Evolutionary conservation across 768 basidiomycete genomes (phyloP).

Genomic region (Crassisporium funariophilum): DNA sequence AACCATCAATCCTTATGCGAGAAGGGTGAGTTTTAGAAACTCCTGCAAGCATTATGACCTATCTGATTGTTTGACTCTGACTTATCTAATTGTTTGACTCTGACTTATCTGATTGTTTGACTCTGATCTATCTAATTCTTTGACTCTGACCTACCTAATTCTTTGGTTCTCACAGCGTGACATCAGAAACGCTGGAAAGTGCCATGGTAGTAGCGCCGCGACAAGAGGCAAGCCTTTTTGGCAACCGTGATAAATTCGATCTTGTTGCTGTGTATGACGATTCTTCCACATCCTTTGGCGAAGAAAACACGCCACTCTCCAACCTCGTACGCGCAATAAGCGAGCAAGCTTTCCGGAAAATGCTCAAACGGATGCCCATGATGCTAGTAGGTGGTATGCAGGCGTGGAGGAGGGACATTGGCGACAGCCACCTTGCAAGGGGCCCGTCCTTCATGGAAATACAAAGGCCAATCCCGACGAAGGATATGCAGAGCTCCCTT

Average conservation of each 20-base stretch:
- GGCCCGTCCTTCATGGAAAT: constrained; percentile 22
- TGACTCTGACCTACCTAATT: neutral
- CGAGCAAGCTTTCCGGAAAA: constrained; percentile 71
- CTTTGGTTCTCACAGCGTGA: constrained; percentile 61
- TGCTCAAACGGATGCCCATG: constrained; percentile 75
- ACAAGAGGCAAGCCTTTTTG: constrained; percentile 73
- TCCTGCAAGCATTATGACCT: too few species aligned
- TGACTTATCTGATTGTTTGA: too few species aligned
- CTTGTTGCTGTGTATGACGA: constrained; percentile 85
- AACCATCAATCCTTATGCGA: constrained; percentile 74
- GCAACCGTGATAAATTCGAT: constrained; percentile 86
- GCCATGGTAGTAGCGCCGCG: constrained; percentile 71
- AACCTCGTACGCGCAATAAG: constrained; percentile 69
- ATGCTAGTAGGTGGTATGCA: constrained; percentile 83
- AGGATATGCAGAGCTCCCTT: constrained; percentile 11
- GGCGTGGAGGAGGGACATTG: constrained; percentile 72
- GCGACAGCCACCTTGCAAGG: constrained; percentile 34
- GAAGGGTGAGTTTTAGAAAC: constrained; percentile 61
- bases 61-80: constrained; percentile 1
- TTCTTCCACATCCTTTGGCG: constrained; percentile 52
- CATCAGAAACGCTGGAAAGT: constrained; percentile 68
- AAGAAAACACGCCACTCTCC: constrained; percentile 53
- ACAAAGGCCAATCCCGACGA: constrained; percentile 26
- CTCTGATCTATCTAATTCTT: constrained; percentile 7
- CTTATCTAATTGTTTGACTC: constrained; percentile 9